These are phyloP conservation scores for Hemisphaericaspora xylofermentans DNA, from an alignment of 1,139 yeast genomes.

Conservation along the genomic window DNA sequence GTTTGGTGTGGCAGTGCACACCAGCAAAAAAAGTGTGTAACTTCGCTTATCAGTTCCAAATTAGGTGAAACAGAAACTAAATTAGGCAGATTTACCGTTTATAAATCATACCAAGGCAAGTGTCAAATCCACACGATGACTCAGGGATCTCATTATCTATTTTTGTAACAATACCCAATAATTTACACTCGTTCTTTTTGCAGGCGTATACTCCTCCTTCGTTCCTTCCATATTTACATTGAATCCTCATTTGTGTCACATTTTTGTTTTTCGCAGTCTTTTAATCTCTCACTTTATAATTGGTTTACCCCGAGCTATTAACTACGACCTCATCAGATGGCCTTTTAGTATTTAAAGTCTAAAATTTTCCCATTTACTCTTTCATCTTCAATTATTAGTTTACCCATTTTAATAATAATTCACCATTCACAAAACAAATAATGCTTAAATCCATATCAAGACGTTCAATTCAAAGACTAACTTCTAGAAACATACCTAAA, in stretches of 20 bases:
- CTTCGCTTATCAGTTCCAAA: not conserved
- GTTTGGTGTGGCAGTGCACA: no score
- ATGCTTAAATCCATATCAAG: conserved; percentile 5
- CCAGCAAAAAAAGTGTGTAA: not conserved
- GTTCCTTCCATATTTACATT: not conserved
- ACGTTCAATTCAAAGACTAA: not conserved
- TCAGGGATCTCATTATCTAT: not conserved
- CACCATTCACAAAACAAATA: not conserved
- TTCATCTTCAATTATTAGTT: not conserved
- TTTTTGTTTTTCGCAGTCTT: no score
- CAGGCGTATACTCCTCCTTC: no score
- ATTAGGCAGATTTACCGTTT: no score
- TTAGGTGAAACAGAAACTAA: no score
- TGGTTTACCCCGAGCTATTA: not conserved
- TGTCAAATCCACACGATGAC: no score
- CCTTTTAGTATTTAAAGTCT: not conserved
- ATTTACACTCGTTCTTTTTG: no score
- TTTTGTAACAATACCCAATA: not conserved
- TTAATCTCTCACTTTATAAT: no score
- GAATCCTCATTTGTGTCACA: not conserved
- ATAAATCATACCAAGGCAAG: no score
- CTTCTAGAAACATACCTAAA: not conserved
- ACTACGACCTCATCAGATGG: not conserved
- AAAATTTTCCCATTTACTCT: not conserved
- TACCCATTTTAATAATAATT: no score